Evolutionary conservation across 805 yeast species (phyloP).

Genomic region (Zygosaccharomyces pseudorouxii): DNA sequence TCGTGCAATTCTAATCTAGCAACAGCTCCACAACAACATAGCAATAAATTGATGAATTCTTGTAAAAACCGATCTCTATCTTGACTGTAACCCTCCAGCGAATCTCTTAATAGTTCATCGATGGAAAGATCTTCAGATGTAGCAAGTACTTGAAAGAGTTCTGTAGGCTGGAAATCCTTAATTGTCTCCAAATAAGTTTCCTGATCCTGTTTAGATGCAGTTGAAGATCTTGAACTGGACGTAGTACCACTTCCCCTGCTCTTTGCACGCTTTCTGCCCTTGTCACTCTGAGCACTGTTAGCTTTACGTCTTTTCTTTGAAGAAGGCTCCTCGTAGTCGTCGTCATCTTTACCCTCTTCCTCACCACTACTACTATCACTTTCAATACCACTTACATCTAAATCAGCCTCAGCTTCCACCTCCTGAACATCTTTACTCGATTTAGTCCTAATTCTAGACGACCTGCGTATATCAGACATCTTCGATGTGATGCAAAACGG

Average conservation of each 20-base stretch:
- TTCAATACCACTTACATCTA: conserved; percentile 12
- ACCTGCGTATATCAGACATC: conserved; percentile 39
- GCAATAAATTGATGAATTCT: conserved; percentile 60
- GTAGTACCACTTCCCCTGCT: not conserved
- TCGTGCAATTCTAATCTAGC: conserved; percentile 70
- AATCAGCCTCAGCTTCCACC: conserved; percentile 13
- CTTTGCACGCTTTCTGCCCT: conserved; percentile 3
- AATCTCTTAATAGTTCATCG: conserved; percentile 48
- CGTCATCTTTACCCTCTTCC: conserved; percentile 30
- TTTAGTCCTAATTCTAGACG: conserved; percentile 23
- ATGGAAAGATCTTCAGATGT: conserved; percentile 47
- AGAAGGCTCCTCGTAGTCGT: conserved; percentile 24
- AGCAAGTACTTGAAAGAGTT: conserved; percentile 47
- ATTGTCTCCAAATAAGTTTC: conserved; percentile 36
- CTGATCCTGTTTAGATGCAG: conserved; percentile 24
- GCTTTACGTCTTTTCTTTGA: conserved; percentile 19
- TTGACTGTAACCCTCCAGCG: conserved; percentile 50
- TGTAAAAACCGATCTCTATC: conserved; percentile 48
- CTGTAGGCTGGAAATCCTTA: conserved; percentile 44
- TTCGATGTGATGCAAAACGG: not conserved
- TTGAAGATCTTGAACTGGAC: conserved; percentile 2
- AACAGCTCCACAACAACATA: conserved; percentile 69
- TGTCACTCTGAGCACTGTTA: conserved; percentile 9
- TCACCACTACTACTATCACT: conserved; percentile 15
- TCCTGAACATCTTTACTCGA: conserved; percentile 11